Base-by-base conservation (phyloP, 2,329 filamentous ascomycete species). In the Verticillium klebahnii region DNA sequence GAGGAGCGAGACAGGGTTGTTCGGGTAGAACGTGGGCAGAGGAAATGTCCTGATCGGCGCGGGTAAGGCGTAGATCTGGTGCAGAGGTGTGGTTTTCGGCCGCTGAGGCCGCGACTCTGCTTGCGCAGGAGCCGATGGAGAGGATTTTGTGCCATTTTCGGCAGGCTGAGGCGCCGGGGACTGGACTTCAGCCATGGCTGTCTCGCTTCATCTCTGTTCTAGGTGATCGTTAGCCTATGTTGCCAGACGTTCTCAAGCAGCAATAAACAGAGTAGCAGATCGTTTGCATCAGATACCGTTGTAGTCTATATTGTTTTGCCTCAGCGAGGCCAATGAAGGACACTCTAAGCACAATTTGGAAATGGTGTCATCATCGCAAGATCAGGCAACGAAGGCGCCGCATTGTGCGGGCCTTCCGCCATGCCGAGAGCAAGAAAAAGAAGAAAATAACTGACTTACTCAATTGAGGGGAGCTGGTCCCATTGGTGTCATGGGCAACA, bases 1-100 rank as follows among this genome's bases (percentile, higher is more conserved):
- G 66, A 97, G 80, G 40, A 97, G 78, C 40, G 94, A 98, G 55
- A 98, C 75, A 54, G 95, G 95, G 73, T 98, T 97, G 76, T 91
- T 92, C 60, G 94, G 94, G 68, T 97, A 91, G 74, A 99, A 91
- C 57, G 86, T 85, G 40, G 95, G 95, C 11, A 98, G 82, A 29
- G 94, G 93, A 72, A 94, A 91, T 6, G 91, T 89, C 66, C 88
- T 85, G 64, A 98, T 78, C 31, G 95, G 95, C 6, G 91, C 85
- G 60, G 93, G 91, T 62, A 92, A 86, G 58, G 87, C 84, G 77
- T 99, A 95, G 60, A 97, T 89, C 73, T 93, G 82, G 73, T 88
- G 87, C 59, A 88, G 78, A 62, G 80, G 78, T 39, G 78, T 75
- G 6, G 75, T 74, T 66, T 67, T 71, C 5, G 71, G 69, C n/a